A percentile compares a stretch with the other conserved stretches of the same genome.
Evolutionary conservation across 208 protist genomes (phyloP).

Genomic region (Leishmania guyanensis): DNA sequence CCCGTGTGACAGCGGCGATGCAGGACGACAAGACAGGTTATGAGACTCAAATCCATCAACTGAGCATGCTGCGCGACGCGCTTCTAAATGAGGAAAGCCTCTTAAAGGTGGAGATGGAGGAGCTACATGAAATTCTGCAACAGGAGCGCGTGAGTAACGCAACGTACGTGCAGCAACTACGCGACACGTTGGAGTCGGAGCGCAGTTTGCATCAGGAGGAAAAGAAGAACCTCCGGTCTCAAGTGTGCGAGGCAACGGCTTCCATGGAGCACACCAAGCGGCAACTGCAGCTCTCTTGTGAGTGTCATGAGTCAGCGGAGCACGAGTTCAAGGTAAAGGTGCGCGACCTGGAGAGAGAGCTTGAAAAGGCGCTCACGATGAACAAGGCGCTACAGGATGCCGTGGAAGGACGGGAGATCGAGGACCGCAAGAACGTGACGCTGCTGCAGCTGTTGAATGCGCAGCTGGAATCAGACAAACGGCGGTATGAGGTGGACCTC

Average conservation of each 20-base stretch:
- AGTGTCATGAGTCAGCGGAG: slow-evolving; percentile 53
- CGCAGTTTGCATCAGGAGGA: slow-evolving; percentile 38
- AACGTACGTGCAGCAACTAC: slow-evolving; percentile 46
- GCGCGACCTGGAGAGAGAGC: slow-evolving; percentile 59
- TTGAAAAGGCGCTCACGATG: slow-evolving; percentile 73
- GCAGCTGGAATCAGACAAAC: slow-evolving; percentile 79
- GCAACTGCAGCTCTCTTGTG: slow-evolving; percentile 38
- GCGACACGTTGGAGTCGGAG: slow-evolving; percentile 42
- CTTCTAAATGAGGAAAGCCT: slow-evolving; percentile 69
- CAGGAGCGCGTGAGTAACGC: slow-evolving; percentile 32
- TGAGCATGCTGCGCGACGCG: slow-evolving; percentile 57
- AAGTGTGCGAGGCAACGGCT: slow-evolving; percentile 34
- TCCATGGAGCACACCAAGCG: slow-evolving; percentile 50
- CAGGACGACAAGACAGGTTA: slow-evolving; percentile 38
- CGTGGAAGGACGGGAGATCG: slow-evolving; percentile 66
- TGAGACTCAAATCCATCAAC: slow-evolving; percentile 60
- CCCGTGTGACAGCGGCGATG: slow-evolving; percentile 38
- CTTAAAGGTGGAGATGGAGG: slow-evolving; percentile 47
- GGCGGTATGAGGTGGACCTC: slow-evolving; percentile 61
- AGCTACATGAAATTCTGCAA: slow-evolving; percentile 41
- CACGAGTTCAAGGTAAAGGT: slow-evolving; percentile 47
- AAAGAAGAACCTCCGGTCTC: slow-evolving; percentile 37
- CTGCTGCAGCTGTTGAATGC: slow-evolving; percentile 86
- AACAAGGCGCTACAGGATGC: slow-evolving; percentile 77
- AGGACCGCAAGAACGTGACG: slow-evolving; percentile 82